Evolutionary conservation across 1,139 yeast genomes (phyloP), one percentile per base, ranked within the genome.

Genomic region (Pichia sp.): DNA sequence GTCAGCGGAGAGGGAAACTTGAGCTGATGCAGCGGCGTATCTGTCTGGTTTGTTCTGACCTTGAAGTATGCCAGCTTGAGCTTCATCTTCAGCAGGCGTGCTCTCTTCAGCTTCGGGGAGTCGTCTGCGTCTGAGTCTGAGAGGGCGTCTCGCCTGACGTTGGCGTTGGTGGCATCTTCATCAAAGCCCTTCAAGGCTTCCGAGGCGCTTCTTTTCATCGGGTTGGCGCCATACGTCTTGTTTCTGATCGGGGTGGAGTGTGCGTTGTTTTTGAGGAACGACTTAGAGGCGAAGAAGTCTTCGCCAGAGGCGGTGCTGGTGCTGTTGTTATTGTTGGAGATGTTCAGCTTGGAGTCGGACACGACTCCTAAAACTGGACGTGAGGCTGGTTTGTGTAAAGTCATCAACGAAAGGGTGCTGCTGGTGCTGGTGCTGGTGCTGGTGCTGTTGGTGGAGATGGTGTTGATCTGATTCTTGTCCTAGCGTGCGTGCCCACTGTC

Each of bases 61-160:
- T 88, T 89, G 73, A 83, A 88, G 64, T 86, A 80, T 1, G 97
- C 97, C 62, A 89, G 73, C 65, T 84, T 87, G 43, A 90, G 76
- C 63, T 92, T 82, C 63, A 84, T 74, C 66, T 85, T 85, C 64
- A 89, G 76, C 65, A 81, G 80, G 51, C 85, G 76, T 14, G 92
- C 91, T 24, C 67, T 59, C 51, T 64, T 65, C 33, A 63, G 54
- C 33, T 62, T 55, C 24, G 70, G 70, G 6, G 71, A 64, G 4
- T 50, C 45, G 3, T 48, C 49, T 16, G 7, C 46, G 24, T 50
- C 50, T n/a, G 17, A n/a, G 7, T n/a, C 17, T 14, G 41, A 38
- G 17, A 38, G 17, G 17, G 41, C 14, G 20, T 34, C 38, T 12
- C 14, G 4, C 14, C 8, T 34, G n/a, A 27, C 29, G 29, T 6